Evolutionary conservation across 768 basidiomycete genomes (phyloP), one percentile per base, ranked within the genome.

Genomic region (Gautieria morchelliformis): DNA sequence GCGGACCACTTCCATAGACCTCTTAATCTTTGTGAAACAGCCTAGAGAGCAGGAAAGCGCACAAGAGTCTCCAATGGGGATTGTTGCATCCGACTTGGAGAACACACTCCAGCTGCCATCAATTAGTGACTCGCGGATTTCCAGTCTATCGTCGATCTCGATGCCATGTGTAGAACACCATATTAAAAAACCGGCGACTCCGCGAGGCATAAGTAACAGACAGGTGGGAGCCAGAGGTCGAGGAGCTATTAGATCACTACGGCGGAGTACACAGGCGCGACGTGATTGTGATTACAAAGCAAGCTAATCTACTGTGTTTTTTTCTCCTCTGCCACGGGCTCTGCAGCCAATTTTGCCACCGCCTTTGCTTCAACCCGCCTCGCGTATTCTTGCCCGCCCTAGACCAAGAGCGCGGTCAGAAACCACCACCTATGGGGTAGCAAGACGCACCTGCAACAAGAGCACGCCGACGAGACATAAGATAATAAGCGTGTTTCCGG

Each of bases 361-460:
- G 33, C 45, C 44, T 45, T 53, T 22, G 41, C 35, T 24, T 48
- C 60, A 30, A 45, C 10, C 47, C 86, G 81, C 59, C 74, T 75
- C 30, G 87, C 88, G 65, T 87, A 93, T 73, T 90, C 91, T 66
- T 93, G 90, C 20, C 91, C 92, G 56, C 81, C 84, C 84, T 93
- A 47, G 20, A 33, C 12, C 14, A 44, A 7, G 46, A 42, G 40
- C 40, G 11, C 17, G 20, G 44, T 30, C 33, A 27, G 59, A 40
- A 35, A 53, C 56, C 54, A 62, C 44, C 35, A 22, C 24, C 11
- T 44, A 22, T 30, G 48, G 37, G 20, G 42, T 12, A 44, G 54
- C 51, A 22, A 3, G 47, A 71, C 80, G 69, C 66, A 87, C 89
- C 81, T 93, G 90, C 55, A 93, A 73, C 33, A 72, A 66, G 20